Conservation (phyloP, 73 alveolate species). For the Tetrahymena malaccensis region DNA sequence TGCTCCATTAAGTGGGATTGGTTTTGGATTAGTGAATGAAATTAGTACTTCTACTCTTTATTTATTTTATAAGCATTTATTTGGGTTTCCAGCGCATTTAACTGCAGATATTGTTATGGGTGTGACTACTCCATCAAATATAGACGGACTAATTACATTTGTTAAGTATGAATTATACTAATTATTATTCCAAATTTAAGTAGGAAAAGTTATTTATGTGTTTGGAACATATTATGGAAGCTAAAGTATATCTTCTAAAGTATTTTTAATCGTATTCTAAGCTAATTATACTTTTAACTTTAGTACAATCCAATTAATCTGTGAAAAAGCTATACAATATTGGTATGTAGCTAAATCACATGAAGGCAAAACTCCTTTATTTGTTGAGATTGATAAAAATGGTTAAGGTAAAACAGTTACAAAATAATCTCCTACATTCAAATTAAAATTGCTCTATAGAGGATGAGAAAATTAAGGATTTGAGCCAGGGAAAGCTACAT, state of each 20-base stretch:
- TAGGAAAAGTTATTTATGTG: neutral
- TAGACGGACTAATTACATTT: neutral
- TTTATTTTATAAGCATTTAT: neutral
- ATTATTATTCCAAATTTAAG: neutral
- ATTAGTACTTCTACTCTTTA: neutral
- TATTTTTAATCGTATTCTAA: neutral
- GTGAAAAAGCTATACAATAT: neutral
- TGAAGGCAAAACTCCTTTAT: neutral
- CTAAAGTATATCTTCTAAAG: neutral
- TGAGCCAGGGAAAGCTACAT: neutral
- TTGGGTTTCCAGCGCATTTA: neutral
- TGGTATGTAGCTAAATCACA: neutral
- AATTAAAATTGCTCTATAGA: neutral
- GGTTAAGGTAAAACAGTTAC: neutral
- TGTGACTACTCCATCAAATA: neutral
- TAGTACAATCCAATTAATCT: neutral
- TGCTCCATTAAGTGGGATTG: neutral
- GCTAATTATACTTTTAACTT: neutral
- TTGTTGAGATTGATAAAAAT: neutral
- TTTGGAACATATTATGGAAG: neutral
- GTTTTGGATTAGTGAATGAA: neutral
- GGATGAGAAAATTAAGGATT: neutral
- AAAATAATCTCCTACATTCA: neutral
- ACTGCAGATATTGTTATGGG: neutral
- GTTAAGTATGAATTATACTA: neutral